Evolutionary conservation across 257 asterid species (phyloP).

Genomic region (Solanum pinnatisectum): DNA sequence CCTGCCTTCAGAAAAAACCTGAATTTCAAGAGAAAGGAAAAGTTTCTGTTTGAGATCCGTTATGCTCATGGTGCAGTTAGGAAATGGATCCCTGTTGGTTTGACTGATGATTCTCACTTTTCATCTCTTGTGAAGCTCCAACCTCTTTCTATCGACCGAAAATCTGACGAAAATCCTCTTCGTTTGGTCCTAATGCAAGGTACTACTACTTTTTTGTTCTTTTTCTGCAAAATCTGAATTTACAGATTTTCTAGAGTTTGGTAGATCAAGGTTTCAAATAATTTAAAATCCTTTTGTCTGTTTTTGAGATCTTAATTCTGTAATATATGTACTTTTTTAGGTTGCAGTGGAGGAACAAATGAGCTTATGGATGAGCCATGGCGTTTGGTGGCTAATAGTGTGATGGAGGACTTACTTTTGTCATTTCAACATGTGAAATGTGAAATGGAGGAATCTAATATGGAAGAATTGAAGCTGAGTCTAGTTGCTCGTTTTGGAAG

Average conservation of each 20-base stretch:
- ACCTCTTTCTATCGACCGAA: constrained; percentile 15
- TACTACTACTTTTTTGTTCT: neutral
- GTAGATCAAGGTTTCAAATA: too few species aligned
- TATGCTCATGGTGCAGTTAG: constrained; percentile 16
- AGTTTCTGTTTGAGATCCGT: neutral
- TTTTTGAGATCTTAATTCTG: too few species aligned
- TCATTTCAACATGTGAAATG: constrained; percentile 22
- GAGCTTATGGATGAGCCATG: constrained; percentile 20
- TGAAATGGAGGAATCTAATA: constrained; percentile 10
- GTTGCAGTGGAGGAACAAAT: constrained; percentile 1
- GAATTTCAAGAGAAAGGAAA: neutral
- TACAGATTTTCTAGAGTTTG: too few species aligned
- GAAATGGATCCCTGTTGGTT: constrained; percentile 43
- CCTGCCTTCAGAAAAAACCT: neutral
- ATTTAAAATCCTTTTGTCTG: too few species aligned
- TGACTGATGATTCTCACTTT: constrained; percentile 17
- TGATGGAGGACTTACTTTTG: constrained; percentile 25
- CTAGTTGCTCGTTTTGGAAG: constrained; percentile 35
- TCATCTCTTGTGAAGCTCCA: constrained; percentile 16
- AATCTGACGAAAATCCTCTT: constrained; percentile 14
- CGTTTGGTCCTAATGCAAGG: constrained; percentile 12
- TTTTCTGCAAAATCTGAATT: neutral
- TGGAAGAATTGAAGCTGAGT: constrained; percentile 18
- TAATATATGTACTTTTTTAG: neutral
- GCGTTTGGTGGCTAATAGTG: constrained; percentile 18